Conservation (phyloP, 2,329 filamentous ascomycete species). For the Nemania abortiva region DNA sequence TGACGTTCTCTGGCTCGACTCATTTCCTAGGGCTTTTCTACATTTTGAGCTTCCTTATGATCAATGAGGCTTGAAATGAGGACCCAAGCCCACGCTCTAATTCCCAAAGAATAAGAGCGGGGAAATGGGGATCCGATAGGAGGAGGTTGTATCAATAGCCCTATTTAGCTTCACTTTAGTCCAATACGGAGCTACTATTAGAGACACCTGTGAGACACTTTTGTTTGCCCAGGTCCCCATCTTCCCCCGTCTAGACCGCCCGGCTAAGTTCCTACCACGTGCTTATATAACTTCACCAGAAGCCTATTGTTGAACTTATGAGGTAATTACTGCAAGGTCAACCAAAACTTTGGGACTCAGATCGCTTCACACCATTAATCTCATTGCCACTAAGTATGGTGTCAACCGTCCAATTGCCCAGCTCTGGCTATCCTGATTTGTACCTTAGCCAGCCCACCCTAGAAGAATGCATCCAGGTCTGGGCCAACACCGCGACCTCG, state of each 20-base stretch:
- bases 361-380: background rate
- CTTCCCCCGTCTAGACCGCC: no score
- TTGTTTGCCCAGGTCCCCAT: no score
- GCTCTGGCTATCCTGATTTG: slow-evolving; percentile 27
- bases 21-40: background rate
- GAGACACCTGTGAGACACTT: no score
- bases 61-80: background rate
- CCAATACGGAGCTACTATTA: no score
- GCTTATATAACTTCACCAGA: no score
- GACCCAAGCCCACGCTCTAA: background rate
- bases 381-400: background rate
- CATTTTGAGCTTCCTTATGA: background rate
- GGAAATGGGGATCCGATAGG: no score
- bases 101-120: no score
- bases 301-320: background rate
- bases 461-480: slow-evolving; percentile 37
- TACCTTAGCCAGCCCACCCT: slow-evolving; percentile 33
- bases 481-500: slow-evolving; percentile 25
- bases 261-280: no score
- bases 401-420: background rate
- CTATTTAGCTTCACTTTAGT: no score
- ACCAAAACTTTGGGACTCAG: background rate
- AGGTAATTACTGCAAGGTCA: background rate
- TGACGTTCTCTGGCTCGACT: no score
- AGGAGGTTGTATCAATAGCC: no score